Percentiles rank a stretch among this genome's conserved stretches.
Conservation (phyloP, 1,284 basidiomycete species). For the Trametes sp. region DNA sequence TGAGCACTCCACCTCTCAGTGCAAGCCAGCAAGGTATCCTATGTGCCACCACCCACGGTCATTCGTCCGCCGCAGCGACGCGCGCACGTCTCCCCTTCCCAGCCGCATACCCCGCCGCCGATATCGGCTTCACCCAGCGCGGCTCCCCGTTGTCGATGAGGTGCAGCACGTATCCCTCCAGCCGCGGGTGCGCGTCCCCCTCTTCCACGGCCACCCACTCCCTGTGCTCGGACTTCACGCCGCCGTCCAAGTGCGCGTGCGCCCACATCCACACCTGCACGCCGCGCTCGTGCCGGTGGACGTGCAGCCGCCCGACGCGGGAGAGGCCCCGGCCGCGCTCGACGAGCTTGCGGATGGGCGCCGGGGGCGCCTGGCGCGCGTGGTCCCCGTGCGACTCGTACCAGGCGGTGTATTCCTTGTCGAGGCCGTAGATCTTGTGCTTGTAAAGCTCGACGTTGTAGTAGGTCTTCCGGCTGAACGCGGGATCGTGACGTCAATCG, state of each 20-base stretch:
- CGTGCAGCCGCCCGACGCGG: not conserved
- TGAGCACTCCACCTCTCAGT: too few species aligned
- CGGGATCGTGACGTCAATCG: not conserved
- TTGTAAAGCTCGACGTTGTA: not conserved
- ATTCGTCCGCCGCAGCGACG: not conserved
- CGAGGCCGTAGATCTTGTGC: not conserved
- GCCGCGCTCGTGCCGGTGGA: not conserved
- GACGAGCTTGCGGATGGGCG: not conserved
- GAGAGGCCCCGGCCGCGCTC: not conserved
- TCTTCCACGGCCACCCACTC: not conserved
- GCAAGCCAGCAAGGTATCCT: not conserved
- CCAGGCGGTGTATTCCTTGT: not conserved
- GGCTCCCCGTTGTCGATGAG: not conserved
- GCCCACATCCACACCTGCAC: slow-evolving; percentile 2
- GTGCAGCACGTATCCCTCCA: slow-evolving; percentile 1
- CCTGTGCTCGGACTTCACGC: not conserved
- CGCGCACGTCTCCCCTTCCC: not conserved
- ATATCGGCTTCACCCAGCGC: not conserved
- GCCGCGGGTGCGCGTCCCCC: not conserved
- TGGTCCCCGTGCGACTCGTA: not conserved
- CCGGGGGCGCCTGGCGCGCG: not conserved
- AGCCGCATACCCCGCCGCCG: not conserved
- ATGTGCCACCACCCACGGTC: not conserved
- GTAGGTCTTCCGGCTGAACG: not conserved
- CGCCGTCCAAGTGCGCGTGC: not conserved